Percentiles rank a stretch among this genome's conserved stretches.
Evolutionary conservation across 1,139 yeast species (phyloP).

Genomic region (Hansenula lynferdii): DNA sequence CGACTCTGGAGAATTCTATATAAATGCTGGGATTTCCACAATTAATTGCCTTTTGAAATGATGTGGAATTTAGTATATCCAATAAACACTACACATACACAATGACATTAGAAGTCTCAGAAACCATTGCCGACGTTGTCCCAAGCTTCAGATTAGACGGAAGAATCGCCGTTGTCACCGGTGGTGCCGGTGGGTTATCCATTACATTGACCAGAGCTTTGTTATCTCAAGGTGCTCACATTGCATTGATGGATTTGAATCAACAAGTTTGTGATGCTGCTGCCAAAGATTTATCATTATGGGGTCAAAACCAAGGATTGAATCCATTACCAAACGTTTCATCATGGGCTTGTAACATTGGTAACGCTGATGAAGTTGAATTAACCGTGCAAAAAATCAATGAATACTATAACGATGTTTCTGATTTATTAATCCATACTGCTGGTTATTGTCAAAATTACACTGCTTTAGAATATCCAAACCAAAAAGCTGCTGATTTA

Average conservation of each 20-base stretch:
- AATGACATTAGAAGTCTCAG: constrained; percentile 14
- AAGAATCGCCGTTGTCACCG: constrained; percentile 69
- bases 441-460: constrained; percentile 85
- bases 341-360: constrained; percentile 76
- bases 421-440: constrained; percentile 65
- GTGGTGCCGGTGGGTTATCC: constrained; percentile 82
- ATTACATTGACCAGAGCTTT: constrained; percentile 59
- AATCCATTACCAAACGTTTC: constrained; percentile 49
- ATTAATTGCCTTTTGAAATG: not conserved
- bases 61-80: not conserved
- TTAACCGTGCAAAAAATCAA: constrained; percentile 43
- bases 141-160: constrained; percentile 57
- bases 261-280: constrained; percentile 52
- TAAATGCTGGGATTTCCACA: too few relatives aligned
- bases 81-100: not conserved
- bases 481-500: constrained; percentile 61
- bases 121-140: constrained; percentile 22
- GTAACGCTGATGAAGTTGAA: constrained; percentile 59
- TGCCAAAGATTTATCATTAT: constrained; percentile 49
- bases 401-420: constrained; percentile 51
- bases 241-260: constrained; percentile 74
- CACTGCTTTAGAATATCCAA: constrained; percentile 75
- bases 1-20: too few relatives aligned
- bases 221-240: constrained; percentile 63
- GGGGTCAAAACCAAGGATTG: constrained; percentile 48